A percentile compares a stretch with the other conserved stretches of the same genome.
These are phyloP conservation scores for Heterobasidion parviporum DNA, from an alignment of 1,284 basidiomycete genomes.

Conservation along the genomic window DNA sequence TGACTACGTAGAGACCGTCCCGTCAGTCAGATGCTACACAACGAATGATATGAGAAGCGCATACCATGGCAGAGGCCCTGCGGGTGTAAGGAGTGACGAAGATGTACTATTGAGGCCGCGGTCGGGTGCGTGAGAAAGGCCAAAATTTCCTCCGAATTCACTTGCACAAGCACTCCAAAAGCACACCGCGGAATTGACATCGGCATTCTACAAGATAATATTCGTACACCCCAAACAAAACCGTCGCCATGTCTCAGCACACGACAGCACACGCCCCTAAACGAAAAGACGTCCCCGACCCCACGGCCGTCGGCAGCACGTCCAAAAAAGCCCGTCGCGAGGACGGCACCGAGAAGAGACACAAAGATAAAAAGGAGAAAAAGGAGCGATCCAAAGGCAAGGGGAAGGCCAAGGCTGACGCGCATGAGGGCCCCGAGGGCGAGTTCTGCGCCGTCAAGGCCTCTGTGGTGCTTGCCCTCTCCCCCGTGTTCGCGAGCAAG, in stretches of 20 bases:
- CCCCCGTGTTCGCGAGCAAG: conserved; percentile 74
- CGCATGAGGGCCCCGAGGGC: conserved; percentile 19
- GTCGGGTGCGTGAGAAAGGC: conserved; percentile 2
- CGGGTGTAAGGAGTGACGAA: neutral
- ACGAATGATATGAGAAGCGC: neutral
- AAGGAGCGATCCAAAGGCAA: conserved; percentile 27
- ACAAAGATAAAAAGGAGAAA: conserved; percentile 30
- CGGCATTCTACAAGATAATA: neutral
- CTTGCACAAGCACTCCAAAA: conserved; percentile 14
- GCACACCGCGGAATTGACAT: conserved; percentile 29
- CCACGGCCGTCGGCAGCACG: neutral
- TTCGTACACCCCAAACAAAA: neutral
- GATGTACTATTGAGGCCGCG: neutral
- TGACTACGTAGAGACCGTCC: conserved; percentile 34
- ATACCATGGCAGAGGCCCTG: neutral
- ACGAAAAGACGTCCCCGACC: conserved; percentile 4
- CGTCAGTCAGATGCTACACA: neutral
- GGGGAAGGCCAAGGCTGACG: conserved; percentile 30
- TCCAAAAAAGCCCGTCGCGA: conserved; percentile 17
- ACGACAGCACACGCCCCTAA: neutral
- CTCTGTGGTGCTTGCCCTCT: conserved; percentile 68
- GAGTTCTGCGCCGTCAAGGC: conserved; percentile 67
- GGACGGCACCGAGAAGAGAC: neutral
- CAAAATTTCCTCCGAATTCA: conserved; percentile 8
- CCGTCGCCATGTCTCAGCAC: neutral